phyloP scores from a whole-genome alignment of 2,329 filamentous ascomycete species.

The Aureobasidium mangrovei region DNA sequence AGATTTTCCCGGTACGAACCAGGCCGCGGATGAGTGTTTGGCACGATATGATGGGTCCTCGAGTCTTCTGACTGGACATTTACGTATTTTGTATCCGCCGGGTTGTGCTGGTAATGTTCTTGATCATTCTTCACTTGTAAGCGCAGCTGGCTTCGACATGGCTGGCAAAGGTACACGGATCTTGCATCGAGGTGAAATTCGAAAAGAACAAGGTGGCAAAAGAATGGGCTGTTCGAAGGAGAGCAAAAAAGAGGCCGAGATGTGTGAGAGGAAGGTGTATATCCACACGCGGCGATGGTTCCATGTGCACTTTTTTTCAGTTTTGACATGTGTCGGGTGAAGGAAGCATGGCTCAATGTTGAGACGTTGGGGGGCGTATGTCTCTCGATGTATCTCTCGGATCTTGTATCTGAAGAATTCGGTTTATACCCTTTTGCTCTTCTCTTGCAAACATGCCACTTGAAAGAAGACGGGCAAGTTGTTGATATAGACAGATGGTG shows the following conservation, averaged over 20 bases:
- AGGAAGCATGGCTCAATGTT: not conserved
- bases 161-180: not conserved
- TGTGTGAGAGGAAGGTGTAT: not conserved
- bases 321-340: not conserved
- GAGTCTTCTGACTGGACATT: not conserved
- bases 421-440: not conserved
- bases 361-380: not conserved
- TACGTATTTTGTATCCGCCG: not conserved
- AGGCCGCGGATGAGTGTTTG: not conserved
- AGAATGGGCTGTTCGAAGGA: not conserved
- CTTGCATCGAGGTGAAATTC: not conserved
- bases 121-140: not conserved
- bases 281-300: not conserved
- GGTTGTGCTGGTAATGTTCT: not conserved
- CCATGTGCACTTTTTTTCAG: not conserved
- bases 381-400: not conserved
- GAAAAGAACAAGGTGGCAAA: too few relatives aligned
- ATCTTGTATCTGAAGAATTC: not conserved
- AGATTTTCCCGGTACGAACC: constrained; percentile 6
- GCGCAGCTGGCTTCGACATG: not conserved
- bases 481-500: too few relatives aligned
- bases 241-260: not conserved
- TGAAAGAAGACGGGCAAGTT: too few relatives aligned
- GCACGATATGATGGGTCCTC: not conserved
- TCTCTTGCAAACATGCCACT: too few relatives aligned